Conservation (phyloP, 306 rosid genomes). For the Corylus avellana region DNA sequence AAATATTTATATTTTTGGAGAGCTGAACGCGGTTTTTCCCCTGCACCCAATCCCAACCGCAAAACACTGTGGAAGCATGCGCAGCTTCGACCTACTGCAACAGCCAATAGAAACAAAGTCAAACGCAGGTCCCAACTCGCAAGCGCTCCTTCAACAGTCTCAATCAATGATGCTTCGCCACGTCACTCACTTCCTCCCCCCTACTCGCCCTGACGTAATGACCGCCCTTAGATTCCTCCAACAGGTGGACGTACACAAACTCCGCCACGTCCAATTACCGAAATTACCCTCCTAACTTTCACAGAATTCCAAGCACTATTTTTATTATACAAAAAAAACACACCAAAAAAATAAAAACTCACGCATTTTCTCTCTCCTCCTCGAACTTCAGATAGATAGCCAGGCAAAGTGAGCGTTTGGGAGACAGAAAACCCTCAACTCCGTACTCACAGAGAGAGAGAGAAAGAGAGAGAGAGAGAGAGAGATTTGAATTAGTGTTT, state of each 20-base stretch:
- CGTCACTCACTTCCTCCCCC: not conserved
- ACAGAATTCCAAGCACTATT: conserved; percentile 25
- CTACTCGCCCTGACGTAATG: not conserved
- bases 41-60: not conserved
- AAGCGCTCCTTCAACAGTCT: not conserved
- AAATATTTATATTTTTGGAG: not conserved
- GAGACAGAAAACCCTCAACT: conserved; percentile 20
- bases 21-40: no score
- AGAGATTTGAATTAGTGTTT: conserved; percentile 19
- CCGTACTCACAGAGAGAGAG: not conserved
- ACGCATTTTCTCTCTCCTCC: conserved; percentile 19
- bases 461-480: conserved; percentile 3
- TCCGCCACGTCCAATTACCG: not conserved
- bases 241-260: not conserved
- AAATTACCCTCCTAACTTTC: conserved; percentile 28
- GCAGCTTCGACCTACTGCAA: not conserved
- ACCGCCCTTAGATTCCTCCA: not conserved
- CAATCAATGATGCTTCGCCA: not conserved
- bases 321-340: not conserved
- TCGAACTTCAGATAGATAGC: conserved; percentile 28
- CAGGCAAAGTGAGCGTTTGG: conserved; percentile 8
- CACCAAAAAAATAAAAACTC: conserved; percentile 3
- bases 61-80: not conserved
- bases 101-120: not conserved
- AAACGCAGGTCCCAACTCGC: not conserved